Evolutionary conservation across 495 filamentous ascomycete species (phyloP).

Genomic region (Physcia stellaris): DNA sequence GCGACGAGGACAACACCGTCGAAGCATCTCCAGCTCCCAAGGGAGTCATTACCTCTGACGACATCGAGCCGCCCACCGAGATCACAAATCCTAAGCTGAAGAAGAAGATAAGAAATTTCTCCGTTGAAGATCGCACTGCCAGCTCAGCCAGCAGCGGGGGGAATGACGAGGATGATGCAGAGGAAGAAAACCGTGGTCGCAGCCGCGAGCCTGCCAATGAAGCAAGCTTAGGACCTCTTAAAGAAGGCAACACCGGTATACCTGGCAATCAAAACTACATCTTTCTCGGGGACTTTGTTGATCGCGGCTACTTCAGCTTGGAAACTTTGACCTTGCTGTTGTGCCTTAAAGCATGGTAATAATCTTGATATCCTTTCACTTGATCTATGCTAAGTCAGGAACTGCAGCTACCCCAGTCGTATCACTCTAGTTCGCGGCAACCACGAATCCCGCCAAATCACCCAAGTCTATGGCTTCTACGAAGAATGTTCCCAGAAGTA

Average conservation of each 20-base stretch:
- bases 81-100: slow-evolving; percentile 74
- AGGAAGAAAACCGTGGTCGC: slow-evolving; percentile 30
- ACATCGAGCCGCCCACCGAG: slow-evolving; percentile 74
- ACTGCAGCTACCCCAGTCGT: slow-evolving; percentile 70
- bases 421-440: slow-evolving; percentile 95
- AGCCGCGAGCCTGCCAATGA: slow-evolving; percentile 27
- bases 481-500: slow-evolving; percentile 98
- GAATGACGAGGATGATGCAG: slow-evolving; percentile 35
- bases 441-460: slow-evolving; percentile 95
- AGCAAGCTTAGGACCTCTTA: slow-evolving; percentile 24
- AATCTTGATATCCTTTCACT: not conserved
- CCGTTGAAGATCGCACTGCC: slow-evolving; percentile 27
- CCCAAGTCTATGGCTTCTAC: slow-evolving; percentile 97
- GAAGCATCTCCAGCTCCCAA: slow-evolving; percentile 49
- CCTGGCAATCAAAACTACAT: slow-evolving; percentile 76
- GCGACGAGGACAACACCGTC: slow-evolving; percentile 52
- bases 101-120: slow-evolving; percentile 55
- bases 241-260: slow-evolving; percentile 33
- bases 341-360: slow-evolving; percentile 92
- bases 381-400: slow-evolving; percentile 1
- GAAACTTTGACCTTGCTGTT: slow-evolving; percentile 92
- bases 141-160: slow-evolving; percentile 13
- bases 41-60: slow-evolving; percentile 62
- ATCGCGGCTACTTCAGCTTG: slow-evolving; percentile 92
- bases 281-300: slow-evolving; percentile 94